Conservation (phyloP, 176 grass and related monocot genomes). For the Ananas comosus region DNA sequence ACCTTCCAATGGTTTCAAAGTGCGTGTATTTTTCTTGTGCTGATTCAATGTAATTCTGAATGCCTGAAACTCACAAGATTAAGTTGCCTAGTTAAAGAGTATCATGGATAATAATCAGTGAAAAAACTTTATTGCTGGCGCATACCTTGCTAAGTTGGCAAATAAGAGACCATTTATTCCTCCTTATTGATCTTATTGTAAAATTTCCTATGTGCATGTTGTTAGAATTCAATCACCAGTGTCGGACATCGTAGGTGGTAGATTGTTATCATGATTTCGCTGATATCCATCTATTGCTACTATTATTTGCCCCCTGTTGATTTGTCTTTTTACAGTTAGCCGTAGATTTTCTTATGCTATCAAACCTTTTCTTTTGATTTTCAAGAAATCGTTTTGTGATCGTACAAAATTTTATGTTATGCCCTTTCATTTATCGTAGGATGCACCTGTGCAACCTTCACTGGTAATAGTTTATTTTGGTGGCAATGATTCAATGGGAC, state of each 20-base stretch:
- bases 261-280: background rate
- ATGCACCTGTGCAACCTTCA: slow-evolving; percentile 45
- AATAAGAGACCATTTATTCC: background rate
- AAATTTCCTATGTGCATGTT: too few relatives aligned
- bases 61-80: background rate
- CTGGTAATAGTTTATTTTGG: slow-evolving; percentile 95
- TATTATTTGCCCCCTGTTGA: background rate
- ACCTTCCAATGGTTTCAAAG: background rate
- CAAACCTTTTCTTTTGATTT: background rate
- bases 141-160: background rate
- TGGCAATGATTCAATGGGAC: slow-evolving; percentile 66
- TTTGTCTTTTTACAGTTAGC: background rate
- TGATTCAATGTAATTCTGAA: background rate
- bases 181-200: background rate
- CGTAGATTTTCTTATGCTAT: background rate
- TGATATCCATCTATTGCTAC: background rate
- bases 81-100: background rate
- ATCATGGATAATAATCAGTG: background rate
- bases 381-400: background rate
- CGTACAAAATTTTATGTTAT: background rate
- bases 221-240: background rate
- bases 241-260: background rate
- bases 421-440: slow-evolving; percentile 28
- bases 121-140: background rate
- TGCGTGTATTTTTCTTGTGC: background rate